Conservation (phyloP, 106 monocot genomes). For the Ottelia alismoides region DNA sequence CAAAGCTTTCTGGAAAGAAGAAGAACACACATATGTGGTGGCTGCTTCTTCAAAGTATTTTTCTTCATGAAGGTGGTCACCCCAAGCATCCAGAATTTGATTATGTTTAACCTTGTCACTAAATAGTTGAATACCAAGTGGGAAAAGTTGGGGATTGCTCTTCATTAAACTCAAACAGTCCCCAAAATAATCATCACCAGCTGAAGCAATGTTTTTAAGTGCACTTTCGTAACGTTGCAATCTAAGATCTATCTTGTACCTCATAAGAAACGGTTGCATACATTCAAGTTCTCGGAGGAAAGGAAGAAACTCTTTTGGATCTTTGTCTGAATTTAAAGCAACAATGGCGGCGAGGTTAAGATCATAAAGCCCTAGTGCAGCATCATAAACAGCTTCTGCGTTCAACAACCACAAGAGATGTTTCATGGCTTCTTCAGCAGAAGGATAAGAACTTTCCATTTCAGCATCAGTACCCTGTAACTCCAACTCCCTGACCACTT, state of each 20-base stretch:
- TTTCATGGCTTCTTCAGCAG: conserved; percentile 87
- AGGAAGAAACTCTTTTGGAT: conserved; percentile 97
- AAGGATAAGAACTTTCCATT: conserved; percentile 36
- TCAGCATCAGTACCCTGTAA: conserved; percentile 32
- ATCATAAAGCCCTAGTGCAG: conserved; percentile 95
- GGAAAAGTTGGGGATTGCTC: conserved; percentile 73
- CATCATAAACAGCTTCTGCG: conserved; percentile 64
- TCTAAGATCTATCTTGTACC: conserved; percentile 69
- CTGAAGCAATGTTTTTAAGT: conserved; percentile 66
- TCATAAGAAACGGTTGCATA: conserved; percentile 54
- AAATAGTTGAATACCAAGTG: conserved; percentile 68
- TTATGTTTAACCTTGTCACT: conserved; percentile 27
- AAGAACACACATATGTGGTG: conserved; percentile 64
- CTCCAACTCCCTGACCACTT: conserved; percentile 69
- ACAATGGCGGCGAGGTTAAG: conserved; percentile 95
- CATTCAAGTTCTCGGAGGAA: conserved; percentile 64
- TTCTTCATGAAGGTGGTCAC: conserved; percentile 59
- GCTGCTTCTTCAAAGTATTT: conserved; percentile 77
- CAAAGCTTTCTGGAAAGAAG: conserved; percentile 57
- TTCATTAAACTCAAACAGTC: conserved; percentile 74
- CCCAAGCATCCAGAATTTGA: conserved; percentile 84
- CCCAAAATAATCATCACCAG: conserved; percentile 63
- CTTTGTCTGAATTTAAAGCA: conserved; percentile 92
- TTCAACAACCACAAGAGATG: conserved; percentile 93
- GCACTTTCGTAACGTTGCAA: conserved; percentile 70